Conservation (phyloP, 768 basidiomycete genomes). For the Tremella mesenterica region DNA sequence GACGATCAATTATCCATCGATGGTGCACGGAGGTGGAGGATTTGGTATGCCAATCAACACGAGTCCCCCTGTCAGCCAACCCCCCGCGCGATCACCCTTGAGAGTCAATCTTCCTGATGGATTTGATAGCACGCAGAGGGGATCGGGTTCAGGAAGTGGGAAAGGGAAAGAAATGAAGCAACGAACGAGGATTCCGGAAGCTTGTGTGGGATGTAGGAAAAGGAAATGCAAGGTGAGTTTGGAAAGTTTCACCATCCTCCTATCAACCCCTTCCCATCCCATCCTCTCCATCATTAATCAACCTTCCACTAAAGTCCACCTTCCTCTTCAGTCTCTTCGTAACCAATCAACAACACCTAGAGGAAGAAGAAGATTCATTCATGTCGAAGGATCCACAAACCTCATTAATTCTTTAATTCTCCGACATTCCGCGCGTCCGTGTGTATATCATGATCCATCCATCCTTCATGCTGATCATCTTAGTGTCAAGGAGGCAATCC, state of each 20-base stretch:
- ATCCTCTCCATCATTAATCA: background rate
- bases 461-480: background rate
- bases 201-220: background rate
- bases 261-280: background rate
- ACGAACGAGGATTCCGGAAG: background rate
- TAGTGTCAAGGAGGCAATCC: background rate
- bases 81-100: too few species aligned
- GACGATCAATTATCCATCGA: too few species aligned
- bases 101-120: too few species aligned
- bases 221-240: background rate
- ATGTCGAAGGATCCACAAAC: too few species aligned
- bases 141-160: too few species aligned
- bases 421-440: too few species aligned
- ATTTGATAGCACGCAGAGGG: too few species aligned
- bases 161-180: background rate
- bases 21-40: too few species aligned
- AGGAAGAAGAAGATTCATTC: too few species aligned
- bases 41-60: too few species aligned
- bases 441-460: background rate
- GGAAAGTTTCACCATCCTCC: background rate
- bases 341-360: background rate
- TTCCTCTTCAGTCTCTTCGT: background rate
- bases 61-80: too few species aligned
- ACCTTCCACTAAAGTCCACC: background rate
- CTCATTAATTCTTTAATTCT: too few species aligned